These are phyloP conservation scores for Didymella pomorum DNA, from an alignment of 2,329 filamentous ascomycete genomes.

Conservation along the genomic window DNA sequence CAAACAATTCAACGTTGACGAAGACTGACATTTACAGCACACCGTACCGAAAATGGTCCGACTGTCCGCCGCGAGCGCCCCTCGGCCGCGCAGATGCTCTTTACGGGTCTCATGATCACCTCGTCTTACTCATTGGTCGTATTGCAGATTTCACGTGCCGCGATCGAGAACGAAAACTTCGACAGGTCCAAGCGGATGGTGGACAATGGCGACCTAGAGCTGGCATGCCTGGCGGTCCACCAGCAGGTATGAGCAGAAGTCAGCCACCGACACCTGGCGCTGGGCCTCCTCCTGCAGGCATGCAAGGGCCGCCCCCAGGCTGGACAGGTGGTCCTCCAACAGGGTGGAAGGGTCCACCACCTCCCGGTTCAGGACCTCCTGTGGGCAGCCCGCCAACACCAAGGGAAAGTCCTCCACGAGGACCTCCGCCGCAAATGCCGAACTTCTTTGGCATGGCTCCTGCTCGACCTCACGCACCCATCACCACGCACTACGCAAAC, in stretches of 20 bases:
- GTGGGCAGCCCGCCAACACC: constrained; percentile 24
- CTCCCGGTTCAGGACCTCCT: constrained; percentile 27
- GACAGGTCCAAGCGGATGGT: constrained; percentile 67
- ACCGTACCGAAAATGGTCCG: constrained; percentile 81
- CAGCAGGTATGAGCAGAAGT: constrained; percentile 32
- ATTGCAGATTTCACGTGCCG: constrained; percentile 79
- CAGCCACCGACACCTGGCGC: constrained; percentile 33
- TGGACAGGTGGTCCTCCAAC: constrained; percentile 32
- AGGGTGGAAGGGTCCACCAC: constrained; percentile 32
- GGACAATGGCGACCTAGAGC: constrained; percentile 64
- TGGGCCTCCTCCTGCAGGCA: constrained; percentile 37
- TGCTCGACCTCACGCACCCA: constrained; percentile 50
- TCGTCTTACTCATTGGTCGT: constrained; percentile 81
- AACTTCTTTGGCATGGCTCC: constrained; percentile 63
- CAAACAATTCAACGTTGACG: not conserved
- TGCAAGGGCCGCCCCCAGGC: constrained; percentile 38
- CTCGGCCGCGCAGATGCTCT: constrained; percentile 79
- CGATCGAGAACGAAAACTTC: constrained; percentile 81
- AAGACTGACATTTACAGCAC: constrained; percentile 63
- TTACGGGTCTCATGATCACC: constrained; percentile 88
- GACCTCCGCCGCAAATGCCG: constrained; percentile 47
- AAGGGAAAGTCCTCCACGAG: constrained; percentile 19
- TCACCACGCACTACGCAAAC: constrained; percentile 54
- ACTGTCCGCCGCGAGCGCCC: constrained; percentile 84
- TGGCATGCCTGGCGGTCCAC: constrained; percentile 55